Conservation (phyloP, 2,329 filamentous ascomycete genomes). For the Sarocladium kiliense region DNA sequence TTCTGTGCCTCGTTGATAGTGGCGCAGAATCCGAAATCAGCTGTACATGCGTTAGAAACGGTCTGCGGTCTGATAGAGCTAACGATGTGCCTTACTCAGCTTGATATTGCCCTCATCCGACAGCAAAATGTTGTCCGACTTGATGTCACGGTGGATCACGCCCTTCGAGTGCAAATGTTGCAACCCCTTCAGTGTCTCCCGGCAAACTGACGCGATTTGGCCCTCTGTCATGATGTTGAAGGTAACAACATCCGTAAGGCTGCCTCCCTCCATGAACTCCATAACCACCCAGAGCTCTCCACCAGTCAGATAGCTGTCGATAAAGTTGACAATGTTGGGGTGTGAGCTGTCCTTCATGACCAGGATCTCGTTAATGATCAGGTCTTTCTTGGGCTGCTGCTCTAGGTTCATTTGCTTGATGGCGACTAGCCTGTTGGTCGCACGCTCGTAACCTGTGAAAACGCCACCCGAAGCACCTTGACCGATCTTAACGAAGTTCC, state of each 20-base stretch:
- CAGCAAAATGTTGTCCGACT: constrained; percentile 95
- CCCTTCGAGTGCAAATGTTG: constrained; percentile 97
- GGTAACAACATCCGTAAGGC: constrained; percentile 94
- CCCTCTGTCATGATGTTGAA: constrained; percentile 99
- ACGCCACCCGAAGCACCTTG: constrained; percentile 96
- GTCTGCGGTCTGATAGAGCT: background rate
- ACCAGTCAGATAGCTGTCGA: constrained; percentile 87
- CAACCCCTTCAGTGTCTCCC: constrained; percentile 85
- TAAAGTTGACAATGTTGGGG: constrained; percentile 98
- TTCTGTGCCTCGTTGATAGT: constrained; percentile 97
- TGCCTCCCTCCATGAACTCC: constrained; percentile 99
- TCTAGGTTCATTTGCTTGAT: constrained; percentile 99
- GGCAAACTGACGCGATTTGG: constrained; percentile 92
- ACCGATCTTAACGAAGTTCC: constrained; percentile 87
- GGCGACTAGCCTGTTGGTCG: constrained; percentile 81
- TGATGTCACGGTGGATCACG: constrained; percentile 98
- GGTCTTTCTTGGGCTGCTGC: constrained; percentile 96
- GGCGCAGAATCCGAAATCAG: constrained; percentile 97
- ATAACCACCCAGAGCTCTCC: constrained; percentile 98
- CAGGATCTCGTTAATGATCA: constrained; percentile 98
- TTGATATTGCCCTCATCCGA: constrained; percentile 96
- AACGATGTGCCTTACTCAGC: constrained; percentile 63
- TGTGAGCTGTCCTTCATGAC: constrained; percentile 99
- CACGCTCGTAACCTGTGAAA: constrained; percentile 82
- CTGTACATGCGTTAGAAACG: constrained; percentile 35